These are phyloP conservation scores for Backusella liffmaniae DNA, from an alignment of 192 early-diverging fungal genomes.

Conservation along the genomic window DNA sequence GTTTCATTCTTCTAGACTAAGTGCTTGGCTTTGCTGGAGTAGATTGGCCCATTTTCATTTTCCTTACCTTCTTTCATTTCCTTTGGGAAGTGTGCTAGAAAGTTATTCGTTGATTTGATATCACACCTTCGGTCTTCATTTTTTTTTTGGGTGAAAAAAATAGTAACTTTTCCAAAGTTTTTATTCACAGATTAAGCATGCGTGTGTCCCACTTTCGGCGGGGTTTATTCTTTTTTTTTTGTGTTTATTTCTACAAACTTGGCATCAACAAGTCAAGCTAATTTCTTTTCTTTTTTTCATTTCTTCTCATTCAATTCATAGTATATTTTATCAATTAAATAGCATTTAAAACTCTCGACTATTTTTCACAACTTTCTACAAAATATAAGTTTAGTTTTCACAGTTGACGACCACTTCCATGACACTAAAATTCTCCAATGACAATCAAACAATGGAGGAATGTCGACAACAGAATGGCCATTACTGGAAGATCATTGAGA, in stretches of 20 bases:
- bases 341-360: no score
- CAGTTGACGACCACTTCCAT: neutral
- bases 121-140: neutral
- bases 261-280: neutral
- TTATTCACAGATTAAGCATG: neutral
- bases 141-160: neutral
- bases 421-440: neutral
- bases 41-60: neutral
- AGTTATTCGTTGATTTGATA: neutral
- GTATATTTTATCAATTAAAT: neutral
- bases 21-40: neutral
- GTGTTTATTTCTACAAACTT: neutral
- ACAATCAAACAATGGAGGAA: neutral
- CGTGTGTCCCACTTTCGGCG: neutral
- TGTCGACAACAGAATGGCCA: conserved; percentile 67
- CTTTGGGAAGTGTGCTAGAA: neutral
- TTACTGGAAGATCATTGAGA: conserved; percentile 90
- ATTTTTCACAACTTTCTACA: neutral
- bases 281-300: neutral
- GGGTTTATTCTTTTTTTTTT: neutral
- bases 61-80: neutral
- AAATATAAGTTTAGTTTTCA: neutral
- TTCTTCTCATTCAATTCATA: neutral
- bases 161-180: neutral
- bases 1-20: neutral